These are phyloP conservation scores for Eleusine indica DNA, from an alignment of 176 grass and related monocot species.

Conservation along the genomic window DNA sequence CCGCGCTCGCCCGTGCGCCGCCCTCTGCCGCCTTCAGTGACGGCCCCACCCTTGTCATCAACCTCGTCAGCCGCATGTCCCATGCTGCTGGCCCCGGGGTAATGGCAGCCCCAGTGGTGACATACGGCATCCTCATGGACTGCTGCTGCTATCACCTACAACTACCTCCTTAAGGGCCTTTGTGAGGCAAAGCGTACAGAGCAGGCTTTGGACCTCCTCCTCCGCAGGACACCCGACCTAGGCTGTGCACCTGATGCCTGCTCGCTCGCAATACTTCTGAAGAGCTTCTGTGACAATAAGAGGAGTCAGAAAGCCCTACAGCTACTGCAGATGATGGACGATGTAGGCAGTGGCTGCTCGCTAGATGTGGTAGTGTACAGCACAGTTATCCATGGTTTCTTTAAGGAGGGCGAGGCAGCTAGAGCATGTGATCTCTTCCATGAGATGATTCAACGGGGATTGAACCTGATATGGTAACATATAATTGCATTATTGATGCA, in stretches of 20 bases:
- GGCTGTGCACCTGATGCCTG: conserved; percentile 16
- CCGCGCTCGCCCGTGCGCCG: not conserved
- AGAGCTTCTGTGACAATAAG: conserved; percentile 4
- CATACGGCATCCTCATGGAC: conserved; percentile 35
- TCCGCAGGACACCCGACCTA: conserved; percentile 39
- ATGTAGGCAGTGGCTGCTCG: not conserved
- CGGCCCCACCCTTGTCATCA: not conserved
- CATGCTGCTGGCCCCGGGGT: not conserved
- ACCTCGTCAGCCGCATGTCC: conserved; percentile 21
- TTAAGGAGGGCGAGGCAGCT: not conserved
- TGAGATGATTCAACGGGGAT: conserved; percentile 23
- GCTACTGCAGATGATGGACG: conserved; percentile 21
- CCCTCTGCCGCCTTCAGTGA: not conserved
- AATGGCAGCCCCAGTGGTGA: not conserved
- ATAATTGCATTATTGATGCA: conserved; percentile 2
- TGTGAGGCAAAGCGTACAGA: not conserved
- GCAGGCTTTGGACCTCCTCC: conserved; percentile 3
- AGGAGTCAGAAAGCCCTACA: conserved; percentile 3
- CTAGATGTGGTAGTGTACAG: not conserved
- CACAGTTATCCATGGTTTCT: conserved; percentile 32
- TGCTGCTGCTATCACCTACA: conserved; percentile 2
- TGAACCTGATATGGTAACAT: conserved; percentile 19
- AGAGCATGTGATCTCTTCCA: conserved; percentile 12
- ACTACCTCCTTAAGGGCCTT: conserved; percentile 22
- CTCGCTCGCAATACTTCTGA: conserved; percentile 12